Conservation (phyloP, 768 basidiomycete species). For the Chiua virens region DNA sequence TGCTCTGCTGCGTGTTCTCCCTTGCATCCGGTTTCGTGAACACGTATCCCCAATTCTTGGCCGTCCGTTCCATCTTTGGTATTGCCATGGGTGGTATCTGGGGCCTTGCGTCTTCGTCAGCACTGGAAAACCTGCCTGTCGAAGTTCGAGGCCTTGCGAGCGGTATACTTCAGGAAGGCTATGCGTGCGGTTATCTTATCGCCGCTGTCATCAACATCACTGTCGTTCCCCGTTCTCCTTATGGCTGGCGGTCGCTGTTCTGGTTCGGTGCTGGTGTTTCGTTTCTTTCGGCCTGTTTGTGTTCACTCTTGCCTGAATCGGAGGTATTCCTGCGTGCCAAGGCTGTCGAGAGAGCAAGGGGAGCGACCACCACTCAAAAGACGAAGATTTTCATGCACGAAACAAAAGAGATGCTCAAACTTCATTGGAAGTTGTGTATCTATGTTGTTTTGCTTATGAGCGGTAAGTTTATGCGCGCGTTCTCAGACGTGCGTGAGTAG, state of each 20-base stretch:
- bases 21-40: constrained; percentile 80
- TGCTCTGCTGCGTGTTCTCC: constrained; percentile 70
- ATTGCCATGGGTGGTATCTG: constrained; percentile 90
- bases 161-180: constrained; percentile 87
- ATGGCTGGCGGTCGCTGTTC: constrained; percentile 77
- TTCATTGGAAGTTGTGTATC: constrained; percentile 80
- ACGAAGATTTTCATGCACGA: constrained; percentile 73
- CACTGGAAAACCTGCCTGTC: constrained; percentile 86
- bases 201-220: constrained; percentile 81
- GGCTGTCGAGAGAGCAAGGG: constrained; percentile 46
- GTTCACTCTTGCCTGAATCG: constrained; percentile 76
- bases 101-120: constrained; percentile 79
- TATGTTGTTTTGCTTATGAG: constrained; percentile 86
- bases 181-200: constrained; percentile 82
- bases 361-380: constrained; percentile 45
- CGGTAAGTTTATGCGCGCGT: constrained; percentile 21
- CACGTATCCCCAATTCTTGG: constrained; percentile 78
- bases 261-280: constrained; percentile 76
- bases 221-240: constrained; percentile 38
- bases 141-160: constrained; percentile 83
- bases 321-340: constrained; percentile 68
- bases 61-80: constrained; percentile 79
- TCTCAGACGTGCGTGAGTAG: background rate
- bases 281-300: constrained; percentile 63
- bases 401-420: constrained; percentile 71